Conservation (phyloP, 129 eudicot species). For the Arctium minus region DNA sequence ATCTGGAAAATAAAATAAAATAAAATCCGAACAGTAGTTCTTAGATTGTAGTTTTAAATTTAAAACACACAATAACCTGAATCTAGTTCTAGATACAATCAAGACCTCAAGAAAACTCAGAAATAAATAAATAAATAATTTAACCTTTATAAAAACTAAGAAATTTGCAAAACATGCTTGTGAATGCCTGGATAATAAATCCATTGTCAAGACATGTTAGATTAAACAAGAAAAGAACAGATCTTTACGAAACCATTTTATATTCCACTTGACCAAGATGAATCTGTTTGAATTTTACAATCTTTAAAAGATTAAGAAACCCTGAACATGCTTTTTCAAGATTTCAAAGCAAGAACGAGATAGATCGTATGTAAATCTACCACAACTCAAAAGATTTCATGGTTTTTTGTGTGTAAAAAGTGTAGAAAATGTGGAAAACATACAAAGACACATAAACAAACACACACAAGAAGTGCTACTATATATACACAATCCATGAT, state of each 20-base stretch:
- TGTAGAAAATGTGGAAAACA: not conserved
- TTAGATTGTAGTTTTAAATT: not conserved
- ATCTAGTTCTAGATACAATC: slow-evolving; percentile 1
- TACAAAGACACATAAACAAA: not conserved
- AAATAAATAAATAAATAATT: not conserved
- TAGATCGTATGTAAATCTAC: slow-evolving; percentile 22
- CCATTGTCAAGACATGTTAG: not conserved
- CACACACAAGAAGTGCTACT: not conserved
- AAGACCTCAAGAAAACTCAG: slow-evolving; percentile 1
- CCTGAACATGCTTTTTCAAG: not conserved
- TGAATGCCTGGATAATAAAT: slow-evolving; percentile 1
- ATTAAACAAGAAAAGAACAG: slow-evolving; percentile 1
- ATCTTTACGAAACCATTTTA: slow-evolving; percentile 4
- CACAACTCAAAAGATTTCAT: not conserved
- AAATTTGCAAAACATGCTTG: not conserved
- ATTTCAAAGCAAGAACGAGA: not conserved
- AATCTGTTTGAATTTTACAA: not conserved
- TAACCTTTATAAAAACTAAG: not conserved
- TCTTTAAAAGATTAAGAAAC: not conserved
- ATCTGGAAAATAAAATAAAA: not conserved
- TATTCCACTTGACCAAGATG: not conserved
- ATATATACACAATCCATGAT: not conserved
- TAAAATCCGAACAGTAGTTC: slow-evolving; percentile 20
- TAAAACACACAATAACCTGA: not conserved
- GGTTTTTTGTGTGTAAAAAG: not conserved